Evolutionary conservation across 768 basidiomycete genomes (phyloP), one percentile per base, ranked within the genome.

Genomic region (Termitomyces sp.): DNA sequence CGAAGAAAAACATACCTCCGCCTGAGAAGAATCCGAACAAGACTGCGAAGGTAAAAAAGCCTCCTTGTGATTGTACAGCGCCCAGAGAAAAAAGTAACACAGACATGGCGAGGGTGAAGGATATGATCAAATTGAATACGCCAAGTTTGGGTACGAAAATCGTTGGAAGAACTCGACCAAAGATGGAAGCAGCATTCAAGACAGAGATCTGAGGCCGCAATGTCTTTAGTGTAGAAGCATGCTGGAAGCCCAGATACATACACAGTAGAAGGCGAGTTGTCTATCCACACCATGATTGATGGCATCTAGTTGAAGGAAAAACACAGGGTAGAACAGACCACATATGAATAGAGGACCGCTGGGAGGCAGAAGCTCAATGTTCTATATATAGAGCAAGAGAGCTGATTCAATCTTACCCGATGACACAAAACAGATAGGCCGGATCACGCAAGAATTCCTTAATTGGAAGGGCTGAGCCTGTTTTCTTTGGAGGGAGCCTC

Each of bases 251-350:
- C 12, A 26, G n/a, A 41, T 45, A 79, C 79, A 7, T 74, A 69
- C 45, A 21, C 21, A 32, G 57, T 82, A 81, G 57, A 81, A 81
- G 4, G 81, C 75, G 9, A 82, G 68, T 2, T 61, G 64, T 5
- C 60, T 43, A 34, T 71, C 62, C 12, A 78, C 68, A 0, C 74
- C 72, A 49, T 78, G 76, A n/a, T 62, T 57, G 30, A 76, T 63
- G 0, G 80, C 74, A 58, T 77, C 70, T 4, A 82, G 60, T 53
- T 83, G 82, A 8, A 82, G 60, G 59, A 74, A 82, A 60, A 82
- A 83, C 1, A 75, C 61, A 0, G 78, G 74, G 45, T 70, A 78
- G 53, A 70, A 79, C 28, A 77, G 62, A 2, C 70, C 76, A 8
- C 65, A 60, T 54, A 74, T 68, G 45, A 59, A 50, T 22, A 69